Conservation (phyloP, 2,329 filamentous ascomycete species). For the Arachnomyces sp. region DNA sequence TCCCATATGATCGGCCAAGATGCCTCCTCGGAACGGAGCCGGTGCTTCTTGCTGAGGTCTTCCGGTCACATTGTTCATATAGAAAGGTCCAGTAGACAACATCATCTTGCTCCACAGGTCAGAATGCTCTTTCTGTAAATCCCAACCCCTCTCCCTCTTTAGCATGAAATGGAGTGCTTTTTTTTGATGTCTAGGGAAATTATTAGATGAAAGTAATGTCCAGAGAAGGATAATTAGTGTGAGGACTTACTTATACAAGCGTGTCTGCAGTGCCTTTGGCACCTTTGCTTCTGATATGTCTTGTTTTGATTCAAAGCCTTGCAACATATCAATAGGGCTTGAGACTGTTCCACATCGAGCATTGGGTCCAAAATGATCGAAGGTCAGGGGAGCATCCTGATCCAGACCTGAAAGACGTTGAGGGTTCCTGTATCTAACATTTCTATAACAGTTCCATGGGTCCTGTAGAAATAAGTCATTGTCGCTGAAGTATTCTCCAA, state of each 20-base stretch:
- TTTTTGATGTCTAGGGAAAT: constrained; percentile 33
- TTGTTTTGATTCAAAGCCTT: constrained; percentile 4
- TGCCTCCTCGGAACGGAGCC: constrained; percentile 50
- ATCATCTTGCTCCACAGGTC: constrained; percentile 27
- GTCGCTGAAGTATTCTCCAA: constrained; percentile 20
- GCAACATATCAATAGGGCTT: constrained; percentile 3
- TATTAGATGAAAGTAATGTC: background rate
- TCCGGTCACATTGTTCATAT: constrained; percentile 25
- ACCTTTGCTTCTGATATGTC: constrained; percentile 6
- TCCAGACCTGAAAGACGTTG: constrained; percentile 15
- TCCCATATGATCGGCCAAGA: constrained; percentile 91
- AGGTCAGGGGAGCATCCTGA: constrained; percentile 9
- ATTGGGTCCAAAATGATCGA: constrained; percentile 1
- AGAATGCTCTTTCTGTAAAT: constrained; percentile 13
- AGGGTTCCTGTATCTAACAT: constrained; percentile 20
- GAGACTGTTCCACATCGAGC: background rate
- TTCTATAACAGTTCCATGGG: constrained; percentile 15
- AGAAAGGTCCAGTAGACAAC: too few relatives aligned
- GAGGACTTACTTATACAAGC: constrained; percentile 8
- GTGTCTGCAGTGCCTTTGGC: constrained; percentile 6
- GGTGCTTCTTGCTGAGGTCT: constrained; percentile 24
- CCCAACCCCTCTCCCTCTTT: constrained; percentile 32
- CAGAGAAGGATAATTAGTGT: too few relatives aligned
- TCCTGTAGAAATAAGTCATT: constrained; percentile 19
- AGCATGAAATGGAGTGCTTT: constrained; percentile 40